Percentiles rank a stretch among this genome's conserved stretches.
These are phyloP conservation scores for Syzygium oleosum DNA, from an alignment of 345 rosid genomes.

Conservation along the genomic window DNA sequence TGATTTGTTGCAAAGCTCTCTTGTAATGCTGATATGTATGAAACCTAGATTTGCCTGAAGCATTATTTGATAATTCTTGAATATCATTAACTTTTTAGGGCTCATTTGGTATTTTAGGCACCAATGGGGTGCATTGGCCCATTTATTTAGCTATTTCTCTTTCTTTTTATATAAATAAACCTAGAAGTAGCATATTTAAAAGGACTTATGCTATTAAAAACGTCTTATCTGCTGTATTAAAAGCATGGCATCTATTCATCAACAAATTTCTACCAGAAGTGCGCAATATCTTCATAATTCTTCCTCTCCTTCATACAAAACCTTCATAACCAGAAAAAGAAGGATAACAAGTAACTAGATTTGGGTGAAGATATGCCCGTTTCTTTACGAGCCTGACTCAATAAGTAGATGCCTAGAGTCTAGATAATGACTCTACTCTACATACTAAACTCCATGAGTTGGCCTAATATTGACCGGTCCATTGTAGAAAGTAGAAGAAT, in stretches of 20 bases:
- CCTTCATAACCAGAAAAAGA: neutral
- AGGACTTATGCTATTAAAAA: neutral
- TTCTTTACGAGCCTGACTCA: neutral
- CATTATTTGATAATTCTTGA: neutral
- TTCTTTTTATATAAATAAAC: neutral
- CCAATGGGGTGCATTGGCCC: neutral
- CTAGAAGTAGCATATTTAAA: neutral
- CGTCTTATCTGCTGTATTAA: neutral
- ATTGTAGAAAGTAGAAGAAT: neutral
- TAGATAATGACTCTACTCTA: neutral
- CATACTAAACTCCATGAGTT: neutral
- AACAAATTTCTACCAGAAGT: neutral
- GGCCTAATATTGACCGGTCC: neutral
- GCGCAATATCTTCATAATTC: neutral
- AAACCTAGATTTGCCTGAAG: neutral
- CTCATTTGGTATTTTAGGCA: neutral
- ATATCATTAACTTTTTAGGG: neutral
- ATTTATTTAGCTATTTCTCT: neutral
- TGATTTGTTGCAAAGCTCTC: neutral
- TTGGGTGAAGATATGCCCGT: neutral
- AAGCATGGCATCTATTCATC: neutral
- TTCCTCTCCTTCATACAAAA: neutral
- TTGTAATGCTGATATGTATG: neutral
- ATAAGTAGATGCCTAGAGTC: neutral
- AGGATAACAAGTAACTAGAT: neutral